Percentiles rank a stretch among this genome's conserved stretches.
Conservation (phyloP, 148 eudicot genomes). For the Dianthus caryophyllus region DNA sequence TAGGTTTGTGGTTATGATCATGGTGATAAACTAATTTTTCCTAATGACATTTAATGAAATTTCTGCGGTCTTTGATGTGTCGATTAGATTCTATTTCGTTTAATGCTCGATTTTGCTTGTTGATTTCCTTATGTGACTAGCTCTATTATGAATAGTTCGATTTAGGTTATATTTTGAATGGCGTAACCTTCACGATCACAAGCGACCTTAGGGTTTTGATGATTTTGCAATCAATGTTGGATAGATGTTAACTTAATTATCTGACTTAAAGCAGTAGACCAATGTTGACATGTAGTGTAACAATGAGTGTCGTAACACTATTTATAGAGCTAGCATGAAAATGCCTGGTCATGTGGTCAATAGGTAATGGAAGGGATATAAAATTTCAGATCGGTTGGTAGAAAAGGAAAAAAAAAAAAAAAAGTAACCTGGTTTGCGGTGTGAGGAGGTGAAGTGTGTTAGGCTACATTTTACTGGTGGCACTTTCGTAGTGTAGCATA, state of each 20-base stretch:
- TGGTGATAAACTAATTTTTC: slow-evolving; percentile 3
- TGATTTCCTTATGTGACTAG: neutral
- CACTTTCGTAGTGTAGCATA: neutral
- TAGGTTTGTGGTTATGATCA: slow-evolving; percentile 19
- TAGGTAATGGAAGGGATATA: neutral
- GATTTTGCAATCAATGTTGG: neutral
- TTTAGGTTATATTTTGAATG: neutral
- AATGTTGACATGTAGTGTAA: neutral
- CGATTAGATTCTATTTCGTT: neutral
- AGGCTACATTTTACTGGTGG: neutral
- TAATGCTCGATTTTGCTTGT: neutral
- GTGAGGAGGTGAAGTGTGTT: no score
- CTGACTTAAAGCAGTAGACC: neutral
- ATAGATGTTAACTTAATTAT: neutral
- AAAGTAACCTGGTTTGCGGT: no score
- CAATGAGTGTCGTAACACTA: neutral
- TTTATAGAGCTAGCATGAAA: neutral
- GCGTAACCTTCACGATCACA: neutral
- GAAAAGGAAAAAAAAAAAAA: no score
- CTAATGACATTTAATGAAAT: neutral
- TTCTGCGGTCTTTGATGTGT: neutral
- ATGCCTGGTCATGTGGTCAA: neutral
- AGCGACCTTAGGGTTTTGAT: slow-evolving; percentile 15
- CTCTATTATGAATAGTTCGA: neutral
- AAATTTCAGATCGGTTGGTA: no score